These are phyloP conservation scores for Colletotrichum tamarilloi DNA, from an alignment of 2,329 filamentous ascomycete species.

Conservation along the genomic window DNA sequence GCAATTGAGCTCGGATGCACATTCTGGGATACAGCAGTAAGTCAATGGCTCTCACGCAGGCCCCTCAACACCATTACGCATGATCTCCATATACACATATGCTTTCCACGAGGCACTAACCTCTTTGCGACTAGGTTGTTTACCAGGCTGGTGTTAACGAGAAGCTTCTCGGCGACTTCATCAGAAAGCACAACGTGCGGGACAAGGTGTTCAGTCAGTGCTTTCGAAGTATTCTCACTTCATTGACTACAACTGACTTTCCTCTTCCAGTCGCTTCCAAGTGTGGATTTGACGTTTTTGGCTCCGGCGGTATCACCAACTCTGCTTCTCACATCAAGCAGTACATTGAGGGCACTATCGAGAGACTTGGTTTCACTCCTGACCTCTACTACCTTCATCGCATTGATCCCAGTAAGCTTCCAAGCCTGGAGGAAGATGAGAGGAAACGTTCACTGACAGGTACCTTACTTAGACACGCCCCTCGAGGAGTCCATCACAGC, in stretches of 20 bases:
- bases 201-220: conserved; percentile 58
- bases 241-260: not conserved
- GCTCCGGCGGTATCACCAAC: conserved; percentile 51
- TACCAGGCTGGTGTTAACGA: conserved; percentile 60
- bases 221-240: not conserved
- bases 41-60: conserved; percentile 27
- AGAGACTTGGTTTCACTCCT: conserved; percentile 58
- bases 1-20: conserved; percentile 59
- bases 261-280: conserved; percentile 56
- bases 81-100: not conserved
- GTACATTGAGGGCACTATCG: conserved; percentile 61
- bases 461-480: conserved; percentile 47
- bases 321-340: conserved; percentile 56
- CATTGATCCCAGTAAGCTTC: conserved; percentile 53
- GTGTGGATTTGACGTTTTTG: conserved; percentile 54
- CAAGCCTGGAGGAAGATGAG: not conserved
- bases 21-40: conserved; percentile 58
- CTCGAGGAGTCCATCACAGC: conserved; percentile 59
- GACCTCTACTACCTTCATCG: conserved; percentile 58
- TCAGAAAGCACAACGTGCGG: conserved; percentile 60
- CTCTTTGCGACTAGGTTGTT: conserved; percentile 47
- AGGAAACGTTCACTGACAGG: not conserved
- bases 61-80: too few species aligned
- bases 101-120: not conserved
- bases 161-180: conserved; percentile 62